Percentiles rank a stretch among this genome's conserved stretches.
Conservation (phyloP, 2,329 filamentous ascomycete genomes). For the Exophiala mesophila region DNA sequence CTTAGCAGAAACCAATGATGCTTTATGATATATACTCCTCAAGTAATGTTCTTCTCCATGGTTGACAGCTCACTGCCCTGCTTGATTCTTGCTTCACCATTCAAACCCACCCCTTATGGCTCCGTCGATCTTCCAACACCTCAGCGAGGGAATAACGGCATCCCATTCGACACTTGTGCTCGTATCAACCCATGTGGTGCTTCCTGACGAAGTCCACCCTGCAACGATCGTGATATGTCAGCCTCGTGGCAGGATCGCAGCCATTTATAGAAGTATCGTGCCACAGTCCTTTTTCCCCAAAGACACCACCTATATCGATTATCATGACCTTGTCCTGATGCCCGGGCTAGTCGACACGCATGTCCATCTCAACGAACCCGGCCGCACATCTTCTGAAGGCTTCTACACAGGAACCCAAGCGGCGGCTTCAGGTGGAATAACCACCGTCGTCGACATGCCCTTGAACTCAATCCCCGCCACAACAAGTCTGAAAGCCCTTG, state of each 20-base stretch:
- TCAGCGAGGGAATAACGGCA: background rate
- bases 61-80: background rate
- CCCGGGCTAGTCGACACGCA: slow-evolving; percentile 94
- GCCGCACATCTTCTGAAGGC: slow-evolving; percentile 95
- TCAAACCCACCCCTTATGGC: background rate
- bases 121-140: background rate
- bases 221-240: slow-evolving; percentile 79
- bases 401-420: slow-evolving; percentile 93
- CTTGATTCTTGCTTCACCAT: background rate
- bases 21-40: background rate
- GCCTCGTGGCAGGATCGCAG: slow-evolving; percentile 75
- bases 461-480: slow-evolving; percentile 95
- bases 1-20: background rate
- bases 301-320: slow-evolving; percentile 86
- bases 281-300: slow-evolving; percentile 72
- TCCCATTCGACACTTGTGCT: background rate
- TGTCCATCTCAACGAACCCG: slow-evolving; percentile 95
- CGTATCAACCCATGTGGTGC: background rate
- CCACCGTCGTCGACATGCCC: slow-evolving; percentile 96
- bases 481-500: slow-evolving; percentile 75
- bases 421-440: slow-evolving; percentile 91
- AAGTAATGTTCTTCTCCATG: background rate
- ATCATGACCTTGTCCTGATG: slow-evolving; percentile 77
- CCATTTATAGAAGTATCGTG: slow-evolving; percentile 68
- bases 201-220: slow-evolving; percentile 31